Evolutionary conservation across 495 filamentous ascomycete genomes (phyloP).

Genomic region (Talaromyces thailandensis): DNA sequence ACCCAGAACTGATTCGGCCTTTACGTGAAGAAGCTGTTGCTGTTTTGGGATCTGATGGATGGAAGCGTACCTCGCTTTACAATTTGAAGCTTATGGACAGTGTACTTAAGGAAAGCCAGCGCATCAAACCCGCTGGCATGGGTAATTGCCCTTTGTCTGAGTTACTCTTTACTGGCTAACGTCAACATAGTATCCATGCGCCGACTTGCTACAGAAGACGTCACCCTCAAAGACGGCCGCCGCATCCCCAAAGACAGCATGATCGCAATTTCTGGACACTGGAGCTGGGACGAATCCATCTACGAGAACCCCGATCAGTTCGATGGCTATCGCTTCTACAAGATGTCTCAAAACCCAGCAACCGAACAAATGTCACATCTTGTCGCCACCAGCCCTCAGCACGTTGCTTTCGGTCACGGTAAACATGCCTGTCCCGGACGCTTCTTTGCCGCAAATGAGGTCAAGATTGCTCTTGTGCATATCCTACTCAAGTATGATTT

Average conservation of each 20-base stretch:
- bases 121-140: slow-evolving; percentile 23
- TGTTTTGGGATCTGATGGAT: background rate
- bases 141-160: slow-evolving; percentile 14
- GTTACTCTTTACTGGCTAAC: background rate
- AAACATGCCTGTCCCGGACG: slow-evolving; percentile 41
- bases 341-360: slow-evolving; percentile 26
- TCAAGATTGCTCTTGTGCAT: slow-evolving; percentile 43
- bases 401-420: slow-evolving; percentile 45
- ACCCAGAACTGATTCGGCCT: slow-evolving; percentile 20
- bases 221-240: slow-evolving; percentile 14
- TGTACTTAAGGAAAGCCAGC: slow-evolving; percentile 38
- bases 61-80: slow-evolving; percentile 1
- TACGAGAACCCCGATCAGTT: slow-evolving; percentile 32
- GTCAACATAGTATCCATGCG: slow-evolving; percentile 4
- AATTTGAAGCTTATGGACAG: slow-evolving; percentile 29
- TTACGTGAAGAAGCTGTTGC: slow-evolving; percentile 11
- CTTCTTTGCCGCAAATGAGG: slow-evolving; percentile 42
- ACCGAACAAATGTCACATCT: slow-evolving; percentile 29
- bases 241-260: slow-evolving; percentile 11
- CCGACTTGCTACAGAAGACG: slow-evolving; percentile 6
- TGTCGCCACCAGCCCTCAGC: slow-evolving; percentile 29
- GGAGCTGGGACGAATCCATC: slow-evolving; percentile 14
- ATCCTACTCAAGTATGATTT: slow-evolving; percentile 49
- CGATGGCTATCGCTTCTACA: slow-evolving; percentile 44
- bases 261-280: slow-evolving; percentile 7